These are phyloP conservation scores for Phyllosticta paracitricarpa DNA, from an alignment of 2,329 filamentous ascomycete species.

Conservation along the genomic window DNA sequence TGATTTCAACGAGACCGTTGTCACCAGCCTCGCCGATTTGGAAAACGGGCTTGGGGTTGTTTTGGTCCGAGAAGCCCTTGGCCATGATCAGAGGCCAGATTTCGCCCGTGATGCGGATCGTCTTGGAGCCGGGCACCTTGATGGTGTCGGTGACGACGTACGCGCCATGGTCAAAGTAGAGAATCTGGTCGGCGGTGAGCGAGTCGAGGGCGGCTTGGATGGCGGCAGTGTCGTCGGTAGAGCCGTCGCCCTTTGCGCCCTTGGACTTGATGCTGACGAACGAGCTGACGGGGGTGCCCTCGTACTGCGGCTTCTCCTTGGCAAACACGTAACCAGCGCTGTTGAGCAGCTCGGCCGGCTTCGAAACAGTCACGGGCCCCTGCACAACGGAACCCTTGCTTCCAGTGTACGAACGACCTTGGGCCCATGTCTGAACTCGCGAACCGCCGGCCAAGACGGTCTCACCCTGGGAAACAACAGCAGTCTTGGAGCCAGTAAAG, in stretches of 20 bases:
- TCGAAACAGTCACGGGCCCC: conserved; percentile 41
- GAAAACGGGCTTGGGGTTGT: conserved; percentile 73
- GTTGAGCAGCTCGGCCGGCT: conserved; percentile 58
- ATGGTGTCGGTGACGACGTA: conserved; percentile 53
- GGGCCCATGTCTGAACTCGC: conserved; percentile 62
- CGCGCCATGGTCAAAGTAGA: conserved; percentile 56
- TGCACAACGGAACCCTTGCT: conserved; percentile 47
- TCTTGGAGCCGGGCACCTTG: conserved; percentile 48
- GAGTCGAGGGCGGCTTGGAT: conserved; percentile 70
- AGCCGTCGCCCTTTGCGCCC: conserved; percentile 81
- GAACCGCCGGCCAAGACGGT: conserved; percentile 60
- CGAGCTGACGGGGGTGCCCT: conserved; percentile 50
- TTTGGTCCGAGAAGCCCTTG: conserved; percentile 66
- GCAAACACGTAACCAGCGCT: conserved; percentile 62
- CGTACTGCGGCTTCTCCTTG: conserved; percentile 83
- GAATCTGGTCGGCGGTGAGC: conserved; percentile 49
- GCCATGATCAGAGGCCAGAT: conserved; percentile 88
- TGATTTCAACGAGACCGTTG: conserved; percentile 72
- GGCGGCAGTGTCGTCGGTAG: conserved; percentile 74
- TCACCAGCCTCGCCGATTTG: conserved; percentile 73
- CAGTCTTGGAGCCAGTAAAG: conserved; percentile 58
- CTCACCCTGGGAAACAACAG: conserved; percentile 52
- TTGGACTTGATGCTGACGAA: conserved; percentile 76
- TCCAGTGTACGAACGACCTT: conserved; percentile 62
- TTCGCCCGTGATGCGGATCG: conserved; percentile 82